These are phyloP conservation scores for Agrostemma githago DNA, from an alignment of 148 eudicot species.

Conservation along the genomic window DNA sequence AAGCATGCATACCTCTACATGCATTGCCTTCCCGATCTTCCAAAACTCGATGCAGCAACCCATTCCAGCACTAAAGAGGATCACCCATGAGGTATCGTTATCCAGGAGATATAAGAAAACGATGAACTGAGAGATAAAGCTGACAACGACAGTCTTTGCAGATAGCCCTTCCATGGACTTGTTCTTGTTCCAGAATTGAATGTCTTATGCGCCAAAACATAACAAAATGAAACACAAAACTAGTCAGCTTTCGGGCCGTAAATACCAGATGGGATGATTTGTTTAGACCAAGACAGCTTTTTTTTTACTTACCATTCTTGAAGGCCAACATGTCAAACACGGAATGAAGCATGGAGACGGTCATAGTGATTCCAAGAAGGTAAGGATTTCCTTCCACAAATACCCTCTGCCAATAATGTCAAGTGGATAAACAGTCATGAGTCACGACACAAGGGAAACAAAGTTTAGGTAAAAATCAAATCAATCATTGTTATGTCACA, in stretches of 20 bases:
- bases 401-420: constrained; percentile 62
- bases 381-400: constrained; percentile 94
- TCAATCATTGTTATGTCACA: not conserved
- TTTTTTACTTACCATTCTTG: constrained; percentile 66
- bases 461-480: not conserved
- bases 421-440: constrained; percentile 12
- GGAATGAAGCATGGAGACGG: constrained; percentile 81
- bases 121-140: constrained; percentile 74
- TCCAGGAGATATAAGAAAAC: constrained; percentile 92
- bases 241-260: constrained; percentile 10
- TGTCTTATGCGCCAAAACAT: constrained; percentile 43
- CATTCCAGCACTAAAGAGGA: constrained; percentile 87
- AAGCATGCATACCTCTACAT: constrained; percentile 61
- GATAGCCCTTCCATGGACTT: constrained; percentile 98
- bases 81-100: constrained; percentile 99
- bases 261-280: not conserved
- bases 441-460: too few relatives aligned
- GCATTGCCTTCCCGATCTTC: constrained; percentile 99
- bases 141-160: constrained; percentile 84
- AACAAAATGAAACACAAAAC: not conserved
- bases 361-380: constrained; percentile 85
- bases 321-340: constrained; percentile 92
- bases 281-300: not conserved
- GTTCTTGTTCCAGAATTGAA: constrained; percentile 99
- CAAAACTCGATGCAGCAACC: constrained; percentile 97